A percentile compares a stretch with the other conserved stretches of the same genome.
Evolutionary conservation across 331 rosid species (phyloP).

Genomic region (Rosa hybrid): DNA sequence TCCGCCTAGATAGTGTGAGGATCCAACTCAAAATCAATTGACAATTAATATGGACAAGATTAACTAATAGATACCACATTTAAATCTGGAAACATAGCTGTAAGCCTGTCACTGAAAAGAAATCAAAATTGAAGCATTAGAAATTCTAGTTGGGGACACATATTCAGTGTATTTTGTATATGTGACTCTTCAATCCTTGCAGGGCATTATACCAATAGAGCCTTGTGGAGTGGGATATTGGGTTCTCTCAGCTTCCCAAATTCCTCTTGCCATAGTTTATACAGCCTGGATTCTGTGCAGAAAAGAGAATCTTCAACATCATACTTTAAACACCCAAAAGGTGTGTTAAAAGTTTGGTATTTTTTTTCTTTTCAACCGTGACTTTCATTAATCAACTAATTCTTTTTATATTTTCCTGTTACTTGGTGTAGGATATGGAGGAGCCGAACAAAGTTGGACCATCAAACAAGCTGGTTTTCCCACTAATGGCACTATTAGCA

Average conservation of each 20-base stretch:
- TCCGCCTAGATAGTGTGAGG: not conserved
- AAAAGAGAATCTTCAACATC: constrained; percentile 43
- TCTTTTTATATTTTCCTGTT: not conserved
- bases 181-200: constrained; percentile 29
- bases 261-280: constrained; percentile 69
- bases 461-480: constrained; percentile 59
- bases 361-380: not conserved
- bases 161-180: not conserved
- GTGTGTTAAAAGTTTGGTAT: not conserved
- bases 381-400: not conserved
- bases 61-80: not conserved
- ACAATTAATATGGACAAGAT: not conserved
- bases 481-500: constrained; percentile 69
- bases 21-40: no score
- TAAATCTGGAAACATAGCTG: not conserved
- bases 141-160: not conserved
- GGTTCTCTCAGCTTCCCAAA: constrained; percentile 67
- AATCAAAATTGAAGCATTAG: not conserved
- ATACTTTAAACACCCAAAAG: constrained; percentile 23
- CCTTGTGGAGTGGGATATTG: constrained; percentile 81
- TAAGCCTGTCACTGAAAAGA: not conserved
- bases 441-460: constrained; percentile 33
- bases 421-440: constrained; percentile 41
- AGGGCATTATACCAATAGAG: constrained; percentile 67
- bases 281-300: constrained; percentile 63